phyloP scores from a whole-genome alignment of 2,329 filamentous ascomycete species.

The Epichloe uncinata region DNA sequence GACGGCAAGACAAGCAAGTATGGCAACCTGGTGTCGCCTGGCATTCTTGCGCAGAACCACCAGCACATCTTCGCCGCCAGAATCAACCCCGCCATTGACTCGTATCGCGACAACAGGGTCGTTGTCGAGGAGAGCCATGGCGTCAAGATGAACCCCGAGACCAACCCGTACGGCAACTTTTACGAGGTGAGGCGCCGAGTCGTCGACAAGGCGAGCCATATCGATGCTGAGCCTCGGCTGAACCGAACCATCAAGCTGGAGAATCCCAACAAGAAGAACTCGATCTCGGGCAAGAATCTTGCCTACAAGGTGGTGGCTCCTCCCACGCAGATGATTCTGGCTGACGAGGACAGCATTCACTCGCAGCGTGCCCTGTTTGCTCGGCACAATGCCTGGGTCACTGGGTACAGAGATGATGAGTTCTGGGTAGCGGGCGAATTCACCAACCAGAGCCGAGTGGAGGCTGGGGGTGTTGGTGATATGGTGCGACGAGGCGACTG shows the following conservation, averaged over 20 bases:
- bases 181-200: conserved; percentile 39
- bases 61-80: conserved; percentile 56
- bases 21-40: conserved; percentile 50
- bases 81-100: conserved; percentile 51
- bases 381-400: conserved; percentile 34
- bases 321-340: conserved; percentile 31
- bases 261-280: conserved; percentile 31
- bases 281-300: conserved; percentile 33
- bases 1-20: conserved; percentile 36
- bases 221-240: conserved; percentile 39
- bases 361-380: conserved; percentile 31
- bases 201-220: conserved; percentile 31
- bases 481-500: conserved; percentile 34
- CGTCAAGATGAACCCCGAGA: conserved; percentile 29
- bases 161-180: conserved; percentile 48
- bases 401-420: conserved; percentile 34
- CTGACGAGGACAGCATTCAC: conserved; percentile 27
- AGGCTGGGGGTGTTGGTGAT: conserved; percentile 29
- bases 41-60: conserved; percentile 54
- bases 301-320: conserved; percentile 35
- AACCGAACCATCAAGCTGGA: conserved; percentile 38
- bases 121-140: conserved; percentile 25
- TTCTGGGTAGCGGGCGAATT: conserved; percentile 37
- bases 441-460: conserved; percentile 34
- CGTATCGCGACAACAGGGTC: conserved; percentile 35